A percentile compares a stretch with the other conserved stretches of the same genome.
Conservation (phyloP, 768 basidiomycete genomes). For the Pulveroboletus sp. region DNA sequence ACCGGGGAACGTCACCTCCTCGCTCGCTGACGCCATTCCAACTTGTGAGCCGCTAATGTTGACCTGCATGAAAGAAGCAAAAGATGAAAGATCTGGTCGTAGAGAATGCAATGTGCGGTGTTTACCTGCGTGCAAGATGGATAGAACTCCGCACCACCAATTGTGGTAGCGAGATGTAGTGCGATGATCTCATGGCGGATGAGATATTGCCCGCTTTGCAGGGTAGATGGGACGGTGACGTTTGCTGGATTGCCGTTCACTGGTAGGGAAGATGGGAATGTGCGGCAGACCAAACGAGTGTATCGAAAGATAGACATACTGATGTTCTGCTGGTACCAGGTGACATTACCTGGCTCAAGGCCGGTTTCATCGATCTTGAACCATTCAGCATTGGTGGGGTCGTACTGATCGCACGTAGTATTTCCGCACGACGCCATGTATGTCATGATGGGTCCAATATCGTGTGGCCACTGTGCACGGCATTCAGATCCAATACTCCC, state of each 20-base stretch:
- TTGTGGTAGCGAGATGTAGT: conserved; percentile 55
- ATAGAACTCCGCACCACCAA: conserved; percentile 77
- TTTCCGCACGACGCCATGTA: conserved; percentile 65
- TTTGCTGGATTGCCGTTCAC: conserved; percentile 39
- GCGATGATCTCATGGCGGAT: conserved; percentile 79
- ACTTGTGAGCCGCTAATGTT: conserved; percentile 50
- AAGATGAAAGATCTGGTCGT: neutral
- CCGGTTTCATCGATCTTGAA: conserved; percentile 67
- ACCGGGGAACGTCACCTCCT: conserved; percentile 66
- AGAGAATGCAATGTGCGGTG: neutral
- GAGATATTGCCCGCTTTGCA: conserved; percentile 68
- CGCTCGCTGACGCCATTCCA: conserved; percentile 40
- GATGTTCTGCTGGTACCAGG: conserved; percentile 53
- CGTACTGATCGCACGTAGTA: conserved; percentile 54
- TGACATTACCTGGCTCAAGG: conserved; percentile 29
- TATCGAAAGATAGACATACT: conserved; percentile 35
- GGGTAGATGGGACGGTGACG: conserved; percentile 43
- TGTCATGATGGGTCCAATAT: conserved; percentile 66
- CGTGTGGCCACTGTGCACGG: conserved; percentile 43
- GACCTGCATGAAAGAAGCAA: conserved; percentile 34
- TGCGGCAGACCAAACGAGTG: neutral
- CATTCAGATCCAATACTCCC: neutral
- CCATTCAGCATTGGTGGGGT: conserved; percentile 57
- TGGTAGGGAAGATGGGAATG: conserved; percentile 5
- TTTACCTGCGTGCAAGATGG: conserved; percentile 55